Conservation (phyloP, 192 early-diverging fungal genomes). For the Backusella liffmaniae region DNA sequence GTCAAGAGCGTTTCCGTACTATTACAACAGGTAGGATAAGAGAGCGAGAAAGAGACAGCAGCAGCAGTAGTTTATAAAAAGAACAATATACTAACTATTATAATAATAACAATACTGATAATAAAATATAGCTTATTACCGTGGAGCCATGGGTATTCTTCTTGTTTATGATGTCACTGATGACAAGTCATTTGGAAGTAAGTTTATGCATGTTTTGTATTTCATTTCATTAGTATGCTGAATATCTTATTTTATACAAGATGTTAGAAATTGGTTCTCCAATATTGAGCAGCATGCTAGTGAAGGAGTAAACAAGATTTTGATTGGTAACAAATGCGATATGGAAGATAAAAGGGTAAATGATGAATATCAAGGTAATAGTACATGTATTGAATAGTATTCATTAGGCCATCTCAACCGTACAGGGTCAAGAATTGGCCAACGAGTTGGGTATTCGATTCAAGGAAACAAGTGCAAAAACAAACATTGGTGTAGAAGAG, state of each 20-base stretch:
- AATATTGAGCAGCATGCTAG: conserved; percentile 99
- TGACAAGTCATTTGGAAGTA: conserved; percentile 97
- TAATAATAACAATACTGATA: too few species aligned
- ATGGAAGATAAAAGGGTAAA: conserved; percentile 87
- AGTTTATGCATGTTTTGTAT: conserved; percentile 15
- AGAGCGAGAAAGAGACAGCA: too few species aligned
- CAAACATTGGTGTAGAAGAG: conserved; percentile 96
- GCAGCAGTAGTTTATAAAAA: too few species aligned
- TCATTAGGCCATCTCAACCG: conserved; percentile 71
- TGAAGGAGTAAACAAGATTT: conserved; percentile 98
- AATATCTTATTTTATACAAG: conserved; percentile 33
- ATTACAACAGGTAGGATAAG: conserved; percentile 85
- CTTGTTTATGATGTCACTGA: conserved; percentile 99
- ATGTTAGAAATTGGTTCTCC: conserved; percentile 99
- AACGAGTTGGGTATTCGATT: conserved; percentile 96
- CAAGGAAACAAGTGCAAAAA: conserved; percentile 97
- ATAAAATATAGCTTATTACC: conserved; percentile 81
- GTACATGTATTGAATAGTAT: neutral
- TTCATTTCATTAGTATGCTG: neutral
- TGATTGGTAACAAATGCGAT: conserved; percentile 99
- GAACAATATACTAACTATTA: neutral
- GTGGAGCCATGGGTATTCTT: conserved; percentile 99
- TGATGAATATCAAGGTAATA: neutral
- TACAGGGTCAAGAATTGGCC: conserved; percentile 93
- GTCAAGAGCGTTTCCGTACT: conserved; percentile 98